Evolutionary conservation across 148 eudicot species (phyloP), one percentile per base, ranked within the genome.

Genomic region (Diospyros lotus): DNA sequence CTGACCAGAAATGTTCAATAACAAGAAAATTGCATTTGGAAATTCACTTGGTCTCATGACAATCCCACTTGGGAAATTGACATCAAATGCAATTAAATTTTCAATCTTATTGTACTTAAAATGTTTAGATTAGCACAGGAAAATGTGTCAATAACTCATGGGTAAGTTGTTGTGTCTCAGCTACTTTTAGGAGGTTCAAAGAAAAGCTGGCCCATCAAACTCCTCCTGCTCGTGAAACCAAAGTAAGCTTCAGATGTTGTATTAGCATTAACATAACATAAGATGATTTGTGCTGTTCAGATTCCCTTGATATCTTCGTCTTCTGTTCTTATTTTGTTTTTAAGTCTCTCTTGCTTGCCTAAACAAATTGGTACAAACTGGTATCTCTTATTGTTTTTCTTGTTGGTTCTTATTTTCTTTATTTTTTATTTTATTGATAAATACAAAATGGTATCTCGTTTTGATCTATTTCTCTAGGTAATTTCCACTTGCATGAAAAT

Each of bases 161-260:
- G 14, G 1, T 44, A 3, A 39, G 4, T 63, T 41, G 5, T 62
- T 69, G 64, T 70, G 38, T 79, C 76, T 54, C 88, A 95, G 97
- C 90, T 60, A 95, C 98, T 59, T 95, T 74, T 80, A 86, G 91
- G 80, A 95, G 89, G 84, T 95, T 89, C 77, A 95, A 95, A 86
- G 98, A 87, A 80, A 92, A 86, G 71, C 50, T 90, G 58, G 87
- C 78, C 62, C 78, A 73, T 74, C 92, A 89, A 84, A 86, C 82
- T 79, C 86, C 92, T 82, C 64, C 86, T 13, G 74, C 77, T 81
- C 84, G 68, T 55, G 78, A 82, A 48, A 72, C 80, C 78, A 92
- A 95, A 84, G 98, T 92, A 82, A 73, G 80, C 63, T 14, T 81
- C 59, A 48, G 42, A 56, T 66, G 53, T 60, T 53, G 6, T 44